phyloP scores from a whole-genome alignment of 1,284 basidiomycete species.

The Schizopora paradoxa region DNA sequence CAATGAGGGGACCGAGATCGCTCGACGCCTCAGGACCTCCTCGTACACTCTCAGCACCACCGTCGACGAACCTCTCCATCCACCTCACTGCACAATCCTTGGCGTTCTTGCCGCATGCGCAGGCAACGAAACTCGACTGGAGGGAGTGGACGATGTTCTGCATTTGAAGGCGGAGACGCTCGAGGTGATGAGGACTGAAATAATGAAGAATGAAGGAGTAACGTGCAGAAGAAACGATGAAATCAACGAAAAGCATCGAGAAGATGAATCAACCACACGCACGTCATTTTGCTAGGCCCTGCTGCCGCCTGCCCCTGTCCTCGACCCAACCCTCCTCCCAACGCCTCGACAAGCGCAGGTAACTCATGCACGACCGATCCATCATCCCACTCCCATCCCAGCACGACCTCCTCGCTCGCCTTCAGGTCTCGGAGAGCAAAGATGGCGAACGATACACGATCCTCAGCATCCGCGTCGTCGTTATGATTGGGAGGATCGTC shows the following conservation, averaged over 20 bases:
- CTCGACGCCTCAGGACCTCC: no score
- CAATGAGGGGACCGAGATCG: constrained; percentile 71
- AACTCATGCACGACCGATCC: constrained; percentile 82
- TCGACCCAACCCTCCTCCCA: constrained; percentile 17
- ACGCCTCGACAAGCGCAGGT: constrained; percentile 58
- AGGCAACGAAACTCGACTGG: constrained; percentile 69
- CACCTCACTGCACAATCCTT: constrained; percentile 62
- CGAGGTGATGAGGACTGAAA: constrained; percentile 44
- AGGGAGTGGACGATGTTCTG: constrained; percentile 69
- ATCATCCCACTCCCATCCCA: constrained; percentile 98
- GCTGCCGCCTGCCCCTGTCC: constrained; percentile 14
- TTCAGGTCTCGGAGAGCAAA: constrained; percentile 79
- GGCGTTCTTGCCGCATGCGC: constrained; percentile 63
- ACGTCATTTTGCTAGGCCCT: constrained; percentile 17
- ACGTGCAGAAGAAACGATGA: constrained; percentile 26
- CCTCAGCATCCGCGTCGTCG: constrained; percentile 32
- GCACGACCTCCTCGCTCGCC: constrained; percentile 80
- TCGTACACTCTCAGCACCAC: no score
- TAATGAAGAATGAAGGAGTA: constrained; percentile 24
- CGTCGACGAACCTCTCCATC: constrained; percentile 61
- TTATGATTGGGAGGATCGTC: constrained; percentile 10
- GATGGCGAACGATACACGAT: constrained; percentile 74
- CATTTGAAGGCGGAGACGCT: constrained; percentile 58
- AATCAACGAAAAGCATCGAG: constrained; percentile 44
- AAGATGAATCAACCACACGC: constrained; percentile 9